Evolutionary conservation across 2,329 filamentous ascomycete species (phyloP).

Genomic region (Colletotrichum phormii): DNA sequence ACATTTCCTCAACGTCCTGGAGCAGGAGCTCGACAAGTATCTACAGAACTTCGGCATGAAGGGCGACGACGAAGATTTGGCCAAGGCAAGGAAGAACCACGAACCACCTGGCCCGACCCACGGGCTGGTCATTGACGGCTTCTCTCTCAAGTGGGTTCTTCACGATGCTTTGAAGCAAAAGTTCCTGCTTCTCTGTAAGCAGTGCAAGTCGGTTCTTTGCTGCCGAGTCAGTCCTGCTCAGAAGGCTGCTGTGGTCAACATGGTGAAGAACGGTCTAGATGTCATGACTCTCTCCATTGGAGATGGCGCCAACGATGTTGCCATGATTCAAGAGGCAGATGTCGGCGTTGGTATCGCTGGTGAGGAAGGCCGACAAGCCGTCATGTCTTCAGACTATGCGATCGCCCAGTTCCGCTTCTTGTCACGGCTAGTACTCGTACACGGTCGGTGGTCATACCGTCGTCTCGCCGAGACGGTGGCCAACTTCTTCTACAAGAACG

Average conservation of each 20-base stretch:
- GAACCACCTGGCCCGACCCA: constrained; percentile 89
- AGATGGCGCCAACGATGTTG: constrained; percentile 94
- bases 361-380: constrained; percentile 90
- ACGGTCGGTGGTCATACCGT: constrained; percentile 96
- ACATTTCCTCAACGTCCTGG: constrained; percentile 67
- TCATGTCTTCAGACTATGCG: constrained; percentile 96
- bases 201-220: constrained; percentile 95
- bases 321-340: constrained; percentile 97
- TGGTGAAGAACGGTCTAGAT: constrained; percentile 95
- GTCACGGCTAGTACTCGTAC: constrained; percentile 85
- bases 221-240: constrained; percentile 97
- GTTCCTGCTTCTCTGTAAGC: constrained; percentile 94
- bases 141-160: constrained; percentile 89
- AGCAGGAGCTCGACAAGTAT: constrained; percentile 79
- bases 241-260: constrained; percentile 94
- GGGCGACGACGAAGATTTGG: constrained; percentile 87
- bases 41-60: constrained; percentile 80
- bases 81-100: constrained; percentile 82
- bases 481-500: constrained; percentile 99
- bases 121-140: constrained; percentile 94
- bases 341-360: constrained; percentile 97
- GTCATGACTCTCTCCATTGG: constrained; percentile 96
- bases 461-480: constrained; percentile 92
- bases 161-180: constrained; percentile 87
- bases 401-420: constrained; percentile 95